A percentile compares a stretch with the other conserved stretches of the same genome.
Evolutionary conservation across 345 rosid genomes (phyloP).

Genomic region (rapeseed (Brassica napus)): Da-Ae NC_063445.1:23598001-23598500

Average conservation of each 20-base stretch:
- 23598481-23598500: background rate
- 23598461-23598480: slow-evolving; percentile 20
- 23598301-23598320: slow-evolving; percentile 30
- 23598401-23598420: background rate
- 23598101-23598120: no score
- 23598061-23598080: no score
- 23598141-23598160: no score
- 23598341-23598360: background rate
- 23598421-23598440: slow-evolving; percentile 15
- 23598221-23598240: no score
- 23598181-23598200: no score
- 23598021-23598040: no score
- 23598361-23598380: slow-evolving; percentile 35
- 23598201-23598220: no score
- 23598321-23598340: slow-evolving; percentile 36
- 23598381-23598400: background rate
- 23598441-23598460: background rate
- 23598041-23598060: no score
- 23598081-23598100: no score
- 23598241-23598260: slow-evolving; percentile 16
- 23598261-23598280: slow-evolving; percentile 18
- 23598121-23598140: no score
- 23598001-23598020: no score
- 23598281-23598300: slow-evolving; percentile 15
- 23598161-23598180: no score